Evolutionary conservation across 2,329 filamentous ascomycete genomes (phyloP).

Genomic region (Parastagonospora nodorum): DNA sequence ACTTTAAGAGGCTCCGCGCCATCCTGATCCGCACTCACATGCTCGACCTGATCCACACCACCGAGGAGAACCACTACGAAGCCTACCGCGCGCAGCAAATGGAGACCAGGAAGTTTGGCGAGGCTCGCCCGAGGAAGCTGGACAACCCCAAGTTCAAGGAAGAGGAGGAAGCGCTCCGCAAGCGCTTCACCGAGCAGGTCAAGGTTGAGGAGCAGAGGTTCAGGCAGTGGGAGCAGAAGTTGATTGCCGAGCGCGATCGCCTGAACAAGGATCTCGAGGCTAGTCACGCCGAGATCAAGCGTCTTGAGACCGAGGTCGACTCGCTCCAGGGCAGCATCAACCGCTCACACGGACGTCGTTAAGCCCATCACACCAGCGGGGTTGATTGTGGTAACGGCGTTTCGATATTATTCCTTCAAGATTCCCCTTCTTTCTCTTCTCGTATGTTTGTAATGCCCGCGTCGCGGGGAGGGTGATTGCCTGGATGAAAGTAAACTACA

Average conservation of each 20-base stretch:
- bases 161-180: slow-evolving; percentile 96
- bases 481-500: background rate
- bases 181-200: slow-evolving; percentile 99
- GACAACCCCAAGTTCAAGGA: slow-evolving; percentile 99
- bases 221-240: slow-evolving; percentile 99
- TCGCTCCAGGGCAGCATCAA: slow-evolving; percentile 86
- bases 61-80: slow-evolving; percentile 99
- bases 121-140: slow-evolving; percentile 94
- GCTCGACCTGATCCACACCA: slow-evolving; percentile 99
- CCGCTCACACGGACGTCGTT: slow-evolving; percentile 91
- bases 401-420: slow-evolving; percentile 42
- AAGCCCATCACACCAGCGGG: slow-evolving; percentile 44
- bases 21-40: slow-evolving; percentile 99
- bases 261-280: slow-evolving; percentile 99
- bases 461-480: slow-evolving; percentile 18
- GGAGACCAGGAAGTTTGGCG: slow-evolving; percentile 99
- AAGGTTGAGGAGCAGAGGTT: slow-evolving; percentile 99
- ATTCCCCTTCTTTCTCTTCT: slow-evolving; percentile 47
- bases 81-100: slow-evolving; percentile 99
- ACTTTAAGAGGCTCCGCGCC: slow-evolving; percentile 99
- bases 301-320: slow-evolving; percentile 90
- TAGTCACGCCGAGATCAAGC: slow-evolving; percentile 90
- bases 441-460: slow-evolving; percentile 50
- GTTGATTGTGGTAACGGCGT: slow-evolving; percentile 21
- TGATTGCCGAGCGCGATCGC: slow-evolving; percentile 96